Evolutionary conservation across 345 rosid species (phyloP).

Genomic region (Barbarea vulgaris): DNA sequence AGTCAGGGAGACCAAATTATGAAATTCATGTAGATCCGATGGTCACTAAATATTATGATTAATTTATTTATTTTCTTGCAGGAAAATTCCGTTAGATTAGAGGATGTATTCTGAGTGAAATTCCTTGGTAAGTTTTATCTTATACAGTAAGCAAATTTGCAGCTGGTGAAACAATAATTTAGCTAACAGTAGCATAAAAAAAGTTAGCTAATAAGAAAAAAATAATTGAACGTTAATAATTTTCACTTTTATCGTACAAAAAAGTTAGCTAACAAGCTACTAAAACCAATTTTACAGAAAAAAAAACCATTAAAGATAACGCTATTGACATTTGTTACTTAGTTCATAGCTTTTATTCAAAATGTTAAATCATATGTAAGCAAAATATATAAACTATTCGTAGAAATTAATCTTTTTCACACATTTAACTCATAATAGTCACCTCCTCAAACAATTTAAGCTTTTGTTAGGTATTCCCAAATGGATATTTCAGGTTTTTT

Average conservation of each 20-base stretch:
- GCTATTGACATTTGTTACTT: not conserved
- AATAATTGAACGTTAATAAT: not conserved
- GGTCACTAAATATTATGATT: not conserved
- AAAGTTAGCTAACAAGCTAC: not conserved
- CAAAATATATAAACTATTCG: not conserved
- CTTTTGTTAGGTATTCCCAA: conserved; percentile 11
- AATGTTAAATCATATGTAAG: not conserved
- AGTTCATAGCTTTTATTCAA: not conserved
- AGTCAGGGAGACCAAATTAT: conserved; percentile 28
- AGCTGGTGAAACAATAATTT: not conserved
- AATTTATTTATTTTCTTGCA: not conserved
- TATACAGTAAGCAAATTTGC: not conserved
- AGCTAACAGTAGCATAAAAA: not conserved
- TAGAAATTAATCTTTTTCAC: not conserved
- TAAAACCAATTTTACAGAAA: not conserved
- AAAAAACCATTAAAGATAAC: not conserved
- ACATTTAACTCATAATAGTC: not conserved
- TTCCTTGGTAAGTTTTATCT: not conserved
- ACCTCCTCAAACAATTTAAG: not conserved
- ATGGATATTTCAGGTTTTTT: not conserved
- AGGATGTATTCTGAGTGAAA: not conserved
- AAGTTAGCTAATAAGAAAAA: not conserved
- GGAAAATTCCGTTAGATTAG: not conserved
- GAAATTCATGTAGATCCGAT: conserved; percentile 30
- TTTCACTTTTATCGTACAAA: not conserved